Conservation (phyloP, 2,329 filamentous ascomycete genomes). For the Ascochyta viciae-villosae region DNA sequence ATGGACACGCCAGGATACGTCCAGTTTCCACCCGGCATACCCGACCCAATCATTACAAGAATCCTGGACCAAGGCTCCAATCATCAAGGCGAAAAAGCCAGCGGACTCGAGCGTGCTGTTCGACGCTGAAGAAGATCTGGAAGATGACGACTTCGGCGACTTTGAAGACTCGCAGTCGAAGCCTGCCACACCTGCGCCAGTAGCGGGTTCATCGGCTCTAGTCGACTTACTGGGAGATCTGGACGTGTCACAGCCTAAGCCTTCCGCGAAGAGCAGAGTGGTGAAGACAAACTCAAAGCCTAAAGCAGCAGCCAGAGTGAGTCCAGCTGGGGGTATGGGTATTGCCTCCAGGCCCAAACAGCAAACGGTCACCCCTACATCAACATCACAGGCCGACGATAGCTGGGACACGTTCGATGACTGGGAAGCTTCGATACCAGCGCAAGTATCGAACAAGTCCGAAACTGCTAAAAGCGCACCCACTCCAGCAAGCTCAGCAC, state of each 20-base stretch:
- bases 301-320: conserved; percentile 16
- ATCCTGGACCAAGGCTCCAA: conserved; percentile 34
- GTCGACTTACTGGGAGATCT: conserved; percentile 39
- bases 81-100: conserved; percentile 42
- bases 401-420: conserved; percentile 57
- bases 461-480: conserved; percentile 2
- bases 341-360: conserved; percentile 16
- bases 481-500: conserved; percentile 3
- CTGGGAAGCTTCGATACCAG: conserved; percentile 47
- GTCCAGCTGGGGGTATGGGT: conserved; percentile 23
- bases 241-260: conserved; percentile 29
- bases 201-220: conserved; percentile 23
- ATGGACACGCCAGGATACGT: conserved; percentile 24
- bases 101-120: conserved; percentile 50
- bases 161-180: conserved; percentile 37
- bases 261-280: conserved; percentile 3
- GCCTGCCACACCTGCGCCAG: conserved; percentile 1
- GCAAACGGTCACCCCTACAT: conserved; percentile 3
- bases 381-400: conserved; percentile 35
- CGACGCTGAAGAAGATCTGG: conserved; percentile 48
- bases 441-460: conserved; percentile 11
- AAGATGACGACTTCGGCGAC: conserved; percentile 48
- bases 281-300: background rate
- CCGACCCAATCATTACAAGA: conserved; percentile 18
- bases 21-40: conserved; percentile 9